phyloP scores from a whole-genome alignment of 805 yeast genomes.

The Vanderwaltozyma tropicalis region DNA sequence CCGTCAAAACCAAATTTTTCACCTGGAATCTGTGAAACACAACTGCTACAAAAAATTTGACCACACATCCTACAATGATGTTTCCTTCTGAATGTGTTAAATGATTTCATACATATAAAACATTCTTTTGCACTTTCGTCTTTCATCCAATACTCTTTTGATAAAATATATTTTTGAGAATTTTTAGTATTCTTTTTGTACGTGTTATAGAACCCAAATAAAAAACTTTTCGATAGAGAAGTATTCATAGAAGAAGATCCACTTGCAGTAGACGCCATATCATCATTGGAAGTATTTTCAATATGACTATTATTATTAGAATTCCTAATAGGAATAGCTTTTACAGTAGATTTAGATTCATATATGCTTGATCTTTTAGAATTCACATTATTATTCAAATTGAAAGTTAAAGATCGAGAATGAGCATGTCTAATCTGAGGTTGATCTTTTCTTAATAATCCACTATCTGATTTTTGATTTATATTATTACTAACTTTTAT shows the following conservation, averaged over 20 bases:
- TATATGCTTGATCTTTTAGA: slow-evolving; percentile 26
- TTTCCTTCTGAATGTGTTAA: slow-evolving; percentile 77
- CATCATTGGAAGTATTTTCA: slow-evolving; percentile 13
- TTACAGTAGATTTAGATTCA: slow-evolving; percentile 26
- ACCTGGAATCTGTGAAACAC: slow-evolving; percentile 67
- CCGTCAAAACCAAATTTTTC: slow-evolving; percentile 51
- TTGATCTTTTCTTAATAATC: background rate
- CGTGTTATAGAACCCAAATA: slow-evolving; percentile 32
- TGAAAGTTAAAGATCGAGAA: slow-evolving; percentile 12
- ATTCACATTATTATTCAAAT: slow-evolving; percentile 19
- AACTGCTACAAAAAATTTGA: slow-evolving; percentile 79
- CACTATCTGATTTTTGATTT: too few species aligned
- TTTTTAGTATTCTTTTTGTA: slow-evolving; percentile 18
- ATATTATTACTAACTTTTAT: too few species aligned
- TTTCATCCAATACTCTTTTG: slow-evolving; percentile 88
- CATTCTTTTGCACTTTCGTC: slow-evolving; percentile 88
- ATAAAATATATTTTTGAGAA: slow-evolving; percentile 21
- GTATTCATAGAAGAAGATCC: slow-evolving; percentile 33
- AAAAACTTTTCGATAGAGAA: slow-evolving; percentile 33
- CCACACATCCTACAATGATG: slow-evolving; percentile 97
- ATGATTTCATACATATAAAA: slow-evolving; percentile 67
- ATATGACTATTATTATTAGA: slow-evolving; percentile 8
- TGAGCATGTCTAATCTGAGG: background rate
- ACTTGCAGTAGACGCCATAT: slow-evolving; percentile 29
- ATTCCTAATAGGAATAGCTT: slow-evolving; percentile 26